Evolutionary conservation across 2,329 filamentous ascomycete genomes (phyloP), one percentile per base, ranked within the genome.

Genomic region (Scytalidium sp.): DNA sequence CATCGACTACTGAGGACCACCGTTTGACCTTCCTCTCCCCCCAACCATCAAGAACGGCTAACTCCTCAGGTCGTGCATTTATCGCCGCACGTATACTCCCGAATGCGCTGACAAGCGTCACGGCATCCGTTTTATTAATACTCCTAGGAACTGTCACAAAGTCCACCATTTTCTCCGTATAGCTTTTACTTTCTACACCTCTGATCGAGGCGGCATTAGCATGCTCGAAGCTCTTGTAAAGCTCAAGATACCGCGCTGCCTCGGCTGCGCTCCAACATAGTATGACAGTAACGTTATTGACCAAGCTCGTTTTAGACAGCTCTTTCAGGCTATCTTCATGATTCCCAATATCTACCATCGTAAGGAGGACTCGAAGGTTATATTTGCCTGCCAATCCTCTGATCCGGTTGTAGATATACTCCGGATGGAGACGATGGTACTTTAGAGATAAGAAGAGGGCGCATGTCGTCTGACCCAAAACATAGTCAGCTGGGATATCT

Each of bases 351-450:
- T 99, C 94, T 21, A 97, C 92, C 82, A 97, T 91, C 19, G 87
- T 85, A 44, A 99, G 79, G 22, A 99, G 73, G 46, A 99, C 79
- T 43, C 94, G 88, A 19, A 99, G 79, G 57, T 85, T 87, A 72
- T 95, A 97, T 70, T 88, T 90, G 45, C 88, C 89, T 46, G 88
- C 88, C 3, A 99, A 75, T 44, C 85, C 83, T 46, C 88, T 86
- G 59, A 99, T 95, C 50, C 94, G 87, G 20, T 87, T 91, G 73
- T 97, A 97, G 62, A 99, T 90, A 74, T 99, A 99, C 70, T 99
- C 94, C 1, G 94, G 94, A 65, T 99, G 94, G 46, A 99, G 79
- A 22, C 93, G 90, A 69, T 99, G 94, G 69, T 99, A 99, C 69
- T 97, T 99, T 48, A 99, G 80, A 43, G 90, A 95, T 40, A 99